Evolutionary conservation across 192 early-diverging fungal species (phyloP).

Genomic region (Linderina pennispora): DNA sequence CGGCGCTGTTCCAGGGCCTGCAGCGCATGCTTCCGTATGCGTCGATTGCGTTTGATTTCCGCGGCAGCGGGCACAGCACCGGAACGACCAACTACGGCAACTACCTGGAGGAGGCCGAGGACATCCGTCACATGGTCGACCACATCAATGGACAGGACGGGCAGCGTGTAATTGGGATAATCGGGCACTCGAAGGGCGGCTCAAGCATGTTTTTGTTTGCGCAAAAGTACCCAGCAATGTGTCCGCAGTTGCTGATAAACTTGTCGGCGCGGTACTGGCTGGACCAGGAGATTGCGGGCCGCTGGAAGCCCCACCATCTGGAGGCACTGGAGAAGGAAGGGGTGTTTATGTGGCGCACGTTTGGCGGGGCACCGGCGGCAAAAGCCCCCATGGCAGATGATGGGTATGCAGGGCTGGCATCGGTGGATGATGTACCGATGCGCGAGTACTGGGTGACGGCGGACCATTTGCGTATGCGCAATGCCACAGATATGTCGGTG

Average conservation of each 20-base stretch:
- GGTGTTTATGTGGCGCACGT: slow-evolving; percentile 45
- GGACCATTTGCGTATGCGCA: slow-evolving; percentile 23
- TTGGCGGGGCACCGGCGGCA: slow-evolving; percentile 12
- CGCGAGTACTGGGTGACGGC: slow-evolving; percentile 34
- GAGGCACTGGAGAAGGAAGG: slow-evolving; percentile 26
- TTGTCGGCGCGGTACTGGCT: slow-evolving; percentile 50
- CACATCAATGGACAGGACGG: slow-evolving; percentile 5
- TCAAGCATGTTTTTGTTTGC: slow-evolving; percentile 48
- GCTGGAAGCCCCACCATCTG: slow-evolving; percentile 45
- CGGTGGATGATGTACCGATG: background rate
- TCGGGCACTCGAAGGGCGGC: slow-evolving; percentile 54
- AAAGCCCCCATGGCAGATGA: slow-evolving; percentile 2
- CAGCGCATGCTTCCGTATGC: slow-evolving; percentile 19
- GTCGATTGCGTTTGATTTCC: slow-evolving; percentile 50
- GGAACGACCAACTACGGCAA: slow-evolving; percentile 52
- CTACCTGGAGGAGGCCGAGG: slow-evolving; percentile 46
- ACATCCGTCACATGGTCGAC: slow-evolving; percentile 37
- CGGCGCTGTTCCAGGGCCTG: slow-evolving; percentile 20
- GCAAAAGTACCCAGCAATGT: slow-evolving; percentile 25
- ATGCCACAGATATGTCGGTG: slow-evolving; percentile 39
- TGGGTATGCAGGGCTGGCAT: background rate
- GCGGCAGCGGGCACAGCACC: slow-evolving; percentile 50
- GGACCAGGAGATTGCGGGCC: slow-evolving; percentile 27
- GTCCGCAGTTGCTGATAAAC: slow-evolving; percentile 37
- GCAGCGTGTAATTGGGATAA: slow-evolving; percentile 22